Conservation (phyloP, 768 basidiomycete genomes). For the Termitomyces sp. region DNA sequence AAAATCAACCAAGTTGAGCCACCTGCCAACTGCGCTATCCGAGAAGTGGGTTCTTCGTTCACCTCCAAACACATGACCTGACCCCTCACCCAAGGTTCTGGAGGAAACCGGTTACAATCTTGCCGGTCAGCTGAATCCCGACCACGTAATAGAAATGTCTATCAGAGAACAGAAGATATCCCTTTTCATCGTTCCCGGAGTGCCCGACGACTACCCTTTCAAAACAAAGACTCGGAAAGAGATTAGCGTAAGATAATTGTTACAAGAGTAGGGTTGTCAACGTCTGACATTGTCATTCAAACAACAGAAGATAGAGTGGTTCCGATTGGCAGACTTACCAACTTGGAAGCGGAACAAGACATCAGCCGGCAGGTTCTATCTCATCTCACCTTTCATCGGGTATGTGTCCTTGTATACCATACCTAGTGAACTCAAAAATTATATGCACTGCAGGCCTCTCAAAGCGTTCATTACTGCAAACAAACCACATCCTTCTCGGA, state of each 20-base stretch:
- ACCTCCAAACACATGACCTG: not conserved
- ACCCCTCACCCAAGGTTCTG: constrained; percentile 54
- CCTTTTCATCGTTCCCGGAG: constrained; percentile 82
- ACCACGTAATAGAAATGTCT: constrained; percentile 75
- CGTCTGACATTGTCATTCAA: constrained; percentile 11
- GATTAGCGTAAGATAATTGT: constrained; percentile 70
- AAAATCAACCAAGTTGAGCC: constrained; percentile 97
- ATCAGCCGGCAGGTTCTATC: constrained; percentile 78
- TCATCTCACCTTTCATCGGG: constrained; percentile 93
- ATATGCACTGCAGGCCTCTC: constrained; percentile 37
- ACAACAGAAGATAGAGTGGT: constrained; percentile 93
- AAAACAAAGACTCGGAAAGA: constrained; percentile 95
- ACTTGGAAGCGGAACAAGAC: constrained; percentile 83
- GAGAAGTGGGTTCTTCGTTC: constrained; percentile 62
- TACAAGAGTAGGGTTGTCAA: not conserved
- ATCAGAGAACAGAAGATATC: constrained; percentile 90
- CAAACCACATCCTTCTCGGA: constrained; percentile 47
- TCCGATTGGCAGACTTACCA: constrained; percentile 80
- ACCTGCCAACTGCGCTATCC: constrained; percentile 75
- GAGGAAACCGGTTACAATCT: constrained; percentile 97
- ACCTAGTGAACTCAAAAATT: not conserved
- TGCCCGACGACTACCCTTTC: constrained; percentile 86
- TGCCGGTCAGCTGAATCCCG: constrained; percentile 54
- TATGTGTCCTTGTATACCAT: constrained; percentile 26
- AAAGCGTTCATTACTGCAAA: constrained; percentile 64